Base-by-base conservation (phyloP, 306 rosid species). In the Medicago ruthenica region DNA sequence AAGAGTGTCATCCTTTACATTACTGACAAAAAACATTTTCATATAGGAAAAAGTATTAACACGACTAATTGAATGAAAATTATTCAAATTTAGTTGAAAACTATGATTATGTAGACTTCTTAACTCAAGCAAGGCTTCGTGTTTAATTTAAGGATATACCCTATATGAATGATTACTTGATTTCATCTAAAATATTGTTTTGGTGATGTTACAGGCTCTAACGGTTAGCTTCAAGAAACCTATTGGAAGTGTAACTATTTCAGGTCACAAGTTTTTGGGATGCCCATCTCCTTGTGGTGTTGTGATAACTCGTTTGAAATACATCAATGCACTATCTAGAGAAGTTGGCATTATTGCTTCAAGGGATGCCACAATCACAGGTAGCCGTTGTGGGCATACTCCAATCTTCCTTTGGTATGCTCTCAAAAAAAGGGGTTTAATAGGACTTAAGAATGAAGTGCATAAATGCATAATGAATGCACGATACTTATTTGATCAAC, bases 311-410 rank as follows among this genome's bases (percentile, higher is more conserved):
- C 84, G 91, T 80, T 69, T 84, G 67, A 84, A 87, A 79, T 81
- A 91, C 81, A 82, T 88, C 3, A 85, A 79, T 65, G 84, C 37
- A 17, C 82, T 91, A 21, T 87, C 42, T 1, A 73, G 82, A 6
- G 82, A 91, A 7, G 70, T 47, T 24, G 78, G 34, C 20, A 8
- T 42, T 7, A 59, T 73, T 5, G 58, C 41, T 22, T 59, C 77
- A 15, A 73, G 77, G 57, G 77, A 73, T 73, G 58, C 40, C 21
- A 41, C 77, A 57, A 73, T 73, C 17, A 73, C 27, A 2, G 69
- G 77, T n/a, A 73, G 77, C 4, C 57, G 69, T 21, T 1, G 44
- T 6, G 69, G 69, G 2, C 78, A 15, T 74, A 15, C 78, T 9
- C 55, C 76, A 4, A 57, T 72, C 9, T 40, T 57, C 16, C 27